Base-by-base conservation (phyloP, 495 filamentous ascomycete genomes). In the Chaetomium tenue region DNA sequence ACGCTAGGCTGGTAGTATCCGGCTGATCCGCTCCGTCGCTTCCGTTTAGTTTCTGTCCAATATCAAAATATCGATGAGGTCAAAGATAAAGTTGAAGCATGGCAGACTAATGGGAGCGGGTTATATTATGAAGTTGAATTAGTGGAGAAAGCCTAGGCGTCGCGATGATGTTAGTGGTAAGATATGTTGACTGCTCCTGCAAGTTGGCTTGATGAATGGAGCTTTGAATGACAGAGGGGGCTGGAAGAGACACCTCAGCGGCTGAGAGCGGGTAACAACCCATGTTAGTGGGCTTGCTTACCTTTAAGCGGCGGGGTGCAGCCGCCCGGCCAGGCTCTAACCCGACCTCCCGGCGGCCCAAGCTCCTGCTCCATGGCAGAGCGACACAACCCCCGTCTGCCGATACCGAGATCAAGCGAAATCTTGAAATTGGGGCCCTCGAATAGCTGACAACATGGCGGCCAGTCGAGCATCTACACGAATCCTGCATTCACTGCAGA, bases 141-240 rank as follows among this genome's bases (percentile, higher is more conserved):
- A 25, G 18, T 5, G 25, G 48, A 51, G 48, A 44, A 44, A 44
- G 5, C 9, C 16, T 28, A 20, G 48, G 44, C 20, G 13, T 33
- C 20, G 2, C 40, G n/a, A 30, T 52, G 20, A 40, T 39, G 28
- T 46, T 44, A 47, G n/a, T 23, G 8, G 3, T 30, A 20, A 18
- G 47, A 23, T 4, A 11, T n/a, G 40, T n/a, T 37, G 25, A 5
- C 18, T 13, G 48, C 7, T 28, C 8, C 8, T 23, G 60, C 25
- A 60, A 59, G 63, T 48, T 44, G 63, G n/a, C 58, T 47, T 47
- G 6, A 65, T 48, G 63, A 18, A 48, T 20, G 28, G 61, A 44
- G 20, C 51, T 18, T 44, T 18, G 40, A 12, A 40, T 40, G 28
- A 46, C 59, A 40, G 60, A n/a, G 37, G 47, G 22, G 26, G 59